These are phyloP conservation scores for Huntiella omanensis DNA, from an alignment of 2,329 filamentous ascomycete species.

Conservation along the genomic window DNA sequence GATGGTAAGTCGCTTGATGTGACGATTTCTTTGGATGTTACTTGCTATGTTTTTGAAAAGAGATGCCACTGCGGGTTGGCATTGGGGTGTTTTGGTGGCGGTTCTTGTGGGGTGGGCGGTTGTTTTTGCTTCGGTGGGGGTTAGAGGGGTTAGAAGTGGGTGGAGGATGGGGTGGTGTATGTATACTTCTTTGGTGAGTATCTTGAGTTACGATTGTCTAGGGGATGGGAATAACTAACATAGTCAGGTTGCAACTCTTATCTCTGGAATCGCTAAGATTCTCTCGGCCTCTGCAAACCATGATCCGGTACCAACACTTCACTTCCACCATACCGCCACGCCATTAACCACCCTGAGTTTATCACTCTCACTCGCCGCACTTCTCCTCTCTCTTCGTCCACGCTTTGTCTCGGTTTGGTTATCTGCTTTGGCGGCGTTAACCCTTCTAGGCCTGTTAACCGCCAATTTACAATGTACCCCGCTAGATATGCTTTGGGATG, in stretches of 20 bases:
- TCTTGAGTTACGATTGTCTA: no score
- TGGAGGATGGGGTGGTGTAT: no score
- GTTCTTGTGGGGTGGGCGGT: no score
- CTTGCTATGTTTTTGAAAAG: no score
- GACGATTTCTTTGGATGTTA: no score
- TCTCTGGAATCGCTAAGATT: neutral
- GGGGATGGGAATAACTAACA: neutral
- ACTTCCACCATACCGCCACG: neutral
- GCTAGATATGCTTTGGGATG: conserved; percentile 21
- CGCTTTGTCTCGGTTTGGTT: conserved; percentile 21
- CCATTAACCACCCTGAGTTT: neutral
- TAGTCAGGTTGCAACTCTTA: neutral
- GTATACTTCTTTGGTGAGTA: no score
- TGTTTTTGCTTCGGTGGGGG: no score
- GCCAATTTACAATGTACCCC: conserved; percentile 21
- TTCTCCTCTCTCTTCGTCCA: conserved; percentile 17
- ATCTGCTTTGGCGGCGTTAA: conserved; percentile 15
- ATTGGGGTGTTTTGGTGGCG: no score
- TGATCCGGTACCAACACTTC: neutral
- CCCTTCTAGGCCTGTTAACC: conserved; percentile 18
- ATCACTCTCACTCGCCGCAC: conserved; percentile 13
- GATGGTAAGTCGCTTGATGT: no score
- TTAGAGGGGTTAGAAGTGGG: no score
- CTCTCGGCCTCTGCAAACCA: neutral
- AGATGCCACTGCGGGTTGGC: no score